phyloP scores from a whole-genome alignment of 805 yeast genomes.

The Myxozyma neotropica region DNA sequence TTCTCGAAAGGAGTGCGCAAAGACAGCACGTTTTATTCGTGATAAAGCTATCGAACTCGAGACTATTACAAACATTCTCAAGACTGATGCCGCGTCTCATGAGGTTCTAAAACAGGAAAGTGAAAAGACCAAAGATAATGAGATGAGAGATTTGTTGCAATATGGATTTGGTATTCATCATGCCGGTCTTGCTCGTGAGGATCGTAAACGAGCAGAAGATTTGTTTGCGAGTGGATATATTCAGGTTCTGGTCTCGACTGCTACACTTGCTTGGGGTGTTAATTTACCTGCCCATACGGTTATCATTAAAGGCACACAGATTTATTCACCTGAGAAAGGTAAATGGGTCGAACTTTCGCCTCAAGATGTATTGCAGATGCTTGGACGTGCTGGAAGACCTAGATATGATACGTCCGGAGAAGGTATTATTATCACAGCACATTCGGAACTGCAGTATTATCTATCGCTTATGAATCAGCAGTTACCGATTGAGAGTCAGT shows the following conservation, averaged over 20 bases:
- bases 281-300: slow-evolving; percentile 65
- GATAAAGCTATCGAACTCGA: slow-evolving; percentile 50
- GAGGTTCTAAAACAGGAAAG: slow-evolving; percentile 28
- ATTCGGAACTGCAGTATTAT: slow-evolving; percentile 44
- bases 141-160: slow-evolving; percentile 27
- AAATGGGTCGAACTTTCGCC: slow-evolving; percentile 53
- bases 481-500: slow-evolving; percentile 51
- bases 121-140: slow-evolving; percentile 22
- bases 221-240: slow-evolving; percentile 50
- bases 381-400: slow-evolving; percentile 47
- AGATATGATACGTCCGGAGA: slow-evolving; percentile 56
- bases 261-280: slow-evolving; percentile 64
- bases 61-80: slow-evolving; percentile 50
- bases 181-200: slow-evolving; percentile 57
- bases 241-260: slow-evolving; percentile 57
- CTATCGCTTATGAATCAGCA: slow-evolving; percentile 50
- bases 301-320: slow-evolving; percentile 59
- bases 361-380: slow-evolving; percentile 61
- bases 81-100: slow-evolving; percentile 51
- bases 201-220: slow-evolving; percentile 52
- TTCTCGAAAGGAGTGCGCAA: slow-evolving; percentile 53
- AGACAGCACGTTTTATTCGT: slow-evolving; percentile 48
- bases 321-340: slow-evolving; percentile 86
- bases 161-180: slow-evolving; percentile 59
- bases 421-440: slow-evolving; percentile 53